Base-by-base conservation (phyloP, 306 rosid species). In the Vigna radiata region DNA sequence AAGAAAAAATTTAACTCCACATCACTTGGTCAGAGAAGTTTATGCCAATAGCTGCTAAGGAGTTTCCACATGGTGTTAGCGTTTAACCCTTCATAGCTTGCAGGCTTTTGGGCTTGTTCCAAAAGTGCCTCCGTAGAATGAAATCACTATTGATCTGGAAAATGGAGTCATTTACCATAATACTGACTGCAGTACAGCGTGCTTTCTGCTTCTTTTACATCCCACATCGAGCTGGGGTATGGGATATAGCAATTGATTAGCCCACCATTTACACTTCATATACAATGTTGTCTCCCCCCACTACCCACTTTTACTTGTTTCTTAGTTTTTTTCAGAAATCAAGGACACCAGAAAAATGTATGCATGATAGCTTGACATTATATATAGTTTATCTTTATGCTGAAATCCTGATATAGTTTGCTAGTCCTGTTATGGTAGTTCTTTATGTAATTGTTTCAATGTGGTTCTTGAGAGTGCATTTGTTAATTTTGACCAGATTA, bases 401-500 rank as follows among this genome's bases (percentile, higher is more conserved):
- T 55, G 67, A 84, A 48, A 64, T 72, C 80, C 73, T 41, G 68
- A 76, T 58, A 39, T 65, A 76, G 63, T 70, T 54, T 69, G 55
- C 79, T 64, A 53, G 78, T 73, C 31, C 21, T 19, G 61, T 44
- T 72, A 53, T 79, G 41, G 77, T 74, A 36, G 55, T 76, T 56
- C 31, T 70, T 19, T 60, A 53, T 63, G 11, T 27, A 27, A 19
- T 69, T 72, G 73, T 46, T 82, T 72, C 48, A 41, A 54, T 75
- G 44, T 83, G 21, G 46, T 73, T 52, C 73, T 67, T 73, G 64
- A 77, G 66, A 47, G 64, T 55, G 44, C 63, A 27, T 63, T 31
- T 81, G 78, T 73, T 74, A 41, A 53, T 17, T 81, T 81, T 86
- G 54, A 72, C 46, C 97, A 95, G 99, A 87, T 95, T 77, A 91